Evolutionary conservation across 805 yeast species (phyloP).

Genomic region (Metschnikowia proteae): DNA sequence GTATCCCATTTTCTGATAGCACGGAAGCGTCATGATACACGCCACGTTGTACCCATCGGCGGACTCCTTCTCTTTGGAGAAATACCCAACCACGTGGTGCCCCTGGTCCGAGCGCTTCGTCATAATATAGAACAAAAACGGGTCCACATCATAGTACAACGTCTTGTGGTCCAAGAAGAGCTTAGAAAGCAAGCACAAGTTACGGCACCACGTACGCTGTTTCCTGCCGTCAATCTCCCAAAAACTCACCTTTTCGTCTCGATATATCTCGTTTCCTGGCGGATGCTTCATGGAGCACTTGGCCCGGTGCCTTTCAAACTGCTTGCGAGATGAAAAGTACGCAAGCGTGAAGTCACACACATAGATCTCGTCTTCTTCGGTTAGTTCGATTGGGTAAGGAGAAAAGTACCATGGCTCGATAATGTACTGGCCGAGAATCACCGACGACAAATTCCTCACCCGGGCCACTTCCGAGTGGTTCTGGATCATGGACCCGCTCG

Average conservation of each 20-base stretch:
- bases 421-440: slow-evolving; percentile 83
- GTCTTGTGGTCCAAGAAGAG: slow-evolving; percentile 94
- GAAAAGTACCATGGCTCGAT: slow-evolving; percentile 99
- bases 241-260: slow-evolving; percentile 89
- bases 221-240: slow-evolving; percentile 97
- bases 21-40: slow-evolving; percentile 93
- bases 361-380: slow-evolving; percentile 86
- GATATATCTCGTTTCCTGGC: slow-evolving; percentile 95
- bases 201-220: slow-evolving; percentile 97
- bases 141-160: slow-evolving; percentile 95
- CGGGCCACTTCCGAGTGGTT: slow-evolving; percentile 79
- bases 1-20: slow-evolving; percentile 92
- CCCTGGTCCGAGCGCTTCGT: slow-evolving; percentile 85
- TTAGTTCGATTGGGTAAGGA: slow-evolving; percentile 92
- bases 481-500: slow-evolving; percentile 98
- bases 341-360: slow-evolving; percentile 88
- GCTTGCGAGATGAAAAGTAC: slow-evolving; percentile 84
- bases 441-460: slow-evolving; percentile 74
- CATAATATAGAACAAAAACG: slow-evolving; percentile 94
- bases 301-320: slow-evolving; percentile 85
- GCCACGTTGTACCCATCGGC: slow-evolving; percentile 96
- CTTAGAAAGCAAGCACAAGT: slow-evolving; percentile 84
- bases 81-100: slow-evolving; percentile 94
- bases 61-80: slow-evolving; percentile 94
- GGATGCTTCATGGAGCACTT: slow-evolving; percentile 92